Percentiles rank a stretch among this genome's conserved stretches.
These are phyloP conservation scores for Aspergillus jensenii DNA, from an alignment of 2,329 filamentous ascomycete species.

Conservation along the genomic window DNA sequence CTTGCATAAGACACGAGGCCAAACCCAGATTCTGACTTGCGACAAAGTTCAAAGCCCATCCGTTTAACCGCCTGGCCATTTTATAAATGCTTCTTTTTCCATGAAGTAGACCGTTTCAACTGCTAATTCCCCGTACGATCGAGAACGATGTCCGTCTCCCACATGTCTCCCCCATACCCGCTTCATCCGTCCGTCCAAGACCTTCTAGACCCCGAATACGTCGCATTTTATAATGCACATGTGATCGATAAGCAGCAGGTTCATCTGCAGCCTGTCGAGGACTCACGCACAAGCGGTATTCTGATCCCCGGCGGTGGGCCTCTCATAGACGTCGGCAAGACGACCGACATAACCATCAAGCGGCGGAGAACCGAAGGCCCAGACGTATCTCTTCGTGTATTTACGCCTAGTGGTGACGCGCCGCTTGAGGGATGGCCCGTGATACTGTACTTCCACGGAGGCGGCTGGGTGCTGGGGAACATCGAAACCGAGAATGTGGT, in stretches of 20 bases:
- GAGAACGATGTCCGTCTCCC: slow-evolving; percentile 19
- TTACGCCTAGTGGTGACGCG: slow-evolving; percentile 48
- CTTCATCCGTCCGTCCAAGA: slow-evolving; percentile 50
- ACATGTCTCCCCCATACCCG: slow-evolving; percentile 44
- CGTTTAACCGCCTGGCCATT: neutral
- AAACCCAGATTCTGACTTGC: neutral
- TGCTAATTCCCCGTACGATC: neutral
- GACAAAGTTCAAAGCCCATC: neutral
- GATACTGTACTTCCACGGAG: slow-evolving; percentile 59
- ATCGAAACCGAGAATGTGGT: slow-evolving; percentile 60
- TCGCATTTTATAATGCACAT: slow-evolving; percentile 54
- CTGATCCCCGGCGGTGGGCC: slow-evolving; percentile 55
- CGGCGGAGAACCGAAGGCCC: slow-evolving; percentile 50
- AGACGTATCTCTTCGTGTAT: slow-evolving; percentile 50
- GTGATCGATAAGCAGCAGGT: slow-evolving; percentile 54
- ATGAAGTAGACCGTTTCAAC: neutral
- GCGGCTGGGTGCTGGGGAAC: slow-evolving; percentile 59
- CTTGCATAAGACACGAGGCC: slow-evolving; percentile 1
- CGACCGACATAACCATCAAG: slow-evolving; percentile 45
- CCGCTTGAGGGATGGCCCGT: slow-evolving; percentile 55
- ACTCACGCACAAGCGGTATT: slow-evolving; percentile 52
- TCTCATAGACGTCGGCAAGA: slow-evolving; percentile 49
- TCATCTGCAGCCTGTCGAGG: slow-evolving; percentile 54
- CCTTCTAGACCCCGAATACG: slow-evolving; percentile 52
- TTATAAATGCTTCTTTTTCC: neutral